Evolutionary conservation across 2,329 filamentous ascomycete species (phyloP), one percentile per base, ranked within the genome.

Genomic region (Aureobasidium mangrovei): DNA sequence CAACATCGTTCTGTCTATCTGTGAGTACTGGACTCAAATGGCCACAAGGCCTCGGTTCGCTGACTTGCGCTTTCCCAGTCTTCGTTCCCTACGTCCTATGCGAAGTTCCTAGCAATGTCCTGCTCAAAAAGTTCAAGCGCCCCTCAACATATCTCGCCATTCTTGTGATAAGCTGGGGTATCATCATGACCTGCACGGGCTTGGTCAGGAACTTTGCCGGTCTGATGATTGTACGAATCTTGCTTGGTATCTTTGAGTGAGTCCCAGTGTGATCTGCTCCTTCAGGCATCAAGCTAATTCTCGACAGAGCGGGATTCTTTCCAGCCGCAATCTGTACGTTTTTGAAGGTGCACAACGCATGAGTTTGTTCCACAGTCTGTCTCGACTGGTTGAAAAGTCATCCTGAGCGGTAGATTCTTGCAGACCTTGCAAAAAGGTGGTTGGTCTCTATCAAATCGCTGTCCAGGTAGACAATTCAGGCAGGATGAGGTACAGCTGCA

Each of bases 191-290:
- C 5, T 58, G 58, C 38, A 62, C 51, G n/a, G 62, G 63, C 26
- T 57, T 65, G 5, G 62, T 64, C 24, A 57, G 62, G 29, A 58
- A 60, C 39, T 64, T 58, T 44, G 42, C 40, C 18, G 63, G 62
- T 9, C 61, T 67, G 35, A 58, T 67, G 9, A 64, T 64, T 4
- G 63, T 60, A 35, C 67, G 74, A 6, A 74, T 73, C 64, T 88
- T 88, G 63, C 74, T 91, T 0, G 87, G 87, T 28, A 71, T 90
- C 28, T 79, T 79, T 24, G 88, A 93, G 67, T 75, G 86, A 8
- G 36, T n/a, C 6, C 2, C 6, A 2, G 10, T 18, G 18, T 18
- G 87, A 86, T 6, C 74, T 91, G 0, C 77, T 77, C 52, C 75
- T 74, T 0, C 74, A 74, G 31, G 65, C 4, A 35, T 35, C 32